Base-by-base conservation (phyloP, 352 stramenopile species). In the Globisporangium irregulare region DNA sequence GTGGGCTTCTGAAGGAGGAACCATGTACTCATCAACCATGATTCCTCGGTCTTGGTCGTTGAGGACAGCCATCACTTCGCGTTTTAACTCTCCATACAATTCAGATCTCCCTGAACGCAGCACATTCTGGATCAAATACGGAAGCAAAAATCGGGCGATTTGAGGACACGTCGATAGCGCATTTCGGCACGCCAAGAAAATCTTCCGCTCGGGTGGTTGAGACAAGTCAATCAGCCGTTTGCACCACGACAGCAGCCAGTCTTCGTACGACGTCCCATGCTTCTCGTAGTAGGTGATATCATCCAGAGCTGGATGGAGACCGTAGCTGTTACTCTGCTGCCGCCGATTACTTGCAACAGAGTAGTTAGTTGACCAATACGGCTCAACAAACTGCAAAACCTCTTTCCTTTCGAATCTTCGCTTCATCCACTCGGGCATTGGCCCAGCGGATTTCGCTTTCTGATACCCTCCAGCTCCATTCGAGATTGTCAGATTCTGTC, bases 351-450 rank as follows among this genome's bases (percentile, higher is more conserved):
- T 71, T 53, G 59, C 72, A 12, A 93, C 43, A 2, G 68, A 71
- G 68, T 97, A 97, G 46, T 92, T 89, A 29, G 90, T 95, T 50
- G 85, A 91, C 91, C 89, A 97, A 61, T 96, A 97, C 10, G 90
- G 91, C 55, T 93, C 87, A 8, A 97, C 80, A 64, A 95, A 91
- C 69, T 97, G 85, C 46, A 97, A 70, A 6, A 97, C 82, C 51
- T 92, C 79, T 66, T 92, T 93, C 24, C 84, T 78, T 46, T 96
- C 87, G 59, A 96, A 95, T 64, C 85, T 62, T 51, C 87, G 78
- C 69, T 91, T 93, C 75, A 96, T 91, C 86, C 88, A 94, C 34
- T 94, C 88, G 1, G 86, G 86, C 82, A 96, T 94, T 73, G 1
- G 46, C 0, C 43, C 12, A 54, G 63, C 22, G 36, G 70, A 56